Conservation (phyloP, 202 grass and related monocot species). For the Hordeum pubiflorum region DNA sequence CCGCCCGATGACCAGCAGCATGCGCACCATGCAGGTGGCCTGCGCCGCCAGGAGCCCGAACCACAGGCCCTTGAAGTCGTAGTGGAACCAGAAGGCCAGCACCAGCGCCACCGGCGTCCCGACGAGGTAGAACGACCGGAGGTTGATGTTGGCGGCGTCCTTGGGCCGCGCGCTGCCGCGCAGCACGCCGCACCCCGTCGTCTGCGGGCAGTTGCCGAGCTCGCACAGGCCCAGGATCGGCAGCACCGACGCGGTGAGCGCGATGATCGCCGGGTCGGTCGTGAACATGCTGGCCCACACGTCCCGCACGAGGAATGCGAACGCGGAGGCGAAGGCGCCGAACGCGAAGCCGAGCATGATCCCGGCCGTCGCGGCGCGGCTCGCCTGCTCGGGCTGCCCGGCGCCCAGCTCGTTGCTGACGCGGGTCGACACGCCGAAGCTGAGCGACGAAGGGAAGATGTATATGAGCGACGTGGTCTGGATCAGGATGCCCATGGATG, state of each 20-base stretch:
- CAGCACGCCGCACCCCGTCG: constrained; percentile 78
- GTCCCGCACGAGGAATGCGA: constrained; percentile 57
- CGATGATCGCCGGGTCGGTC: constrained; percentile 56
- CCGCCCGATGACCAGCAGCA: constrained; percentile 46
- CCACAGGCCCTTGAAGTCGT: constrained; percentile 81
- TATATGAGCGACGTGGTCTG: constrained; percentile 95
- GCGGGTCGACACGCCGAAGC: constrained; percentile 83
- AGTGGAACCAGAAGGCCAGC: constrained; percentile 50
- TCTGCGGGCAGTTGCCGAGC: constrained; percentile 93
- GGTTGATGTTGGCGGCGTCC: constrained; percentile 76
- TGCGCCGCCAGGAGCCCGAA: constrained; percentile 78
- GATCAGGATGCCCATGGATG: constrained; percentile 89
- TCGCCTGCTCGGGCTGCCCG: constrained; percentile 48
- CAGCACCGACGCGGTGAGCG: constrained; percentile 63
- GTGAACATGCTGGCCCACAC: constrained; percentile 88
- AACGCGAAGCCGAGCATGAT: constrained; percentile 56
- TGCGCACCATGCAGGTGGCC: constrained; percentile 67
- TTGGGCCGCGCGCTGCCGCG: constrained; percentile 81
- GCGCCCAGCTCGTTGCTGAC: constrained; percentile 88
- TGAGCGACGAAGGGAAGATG: constrained; percentile 90
- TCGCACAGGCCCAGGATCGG: constrained; percentile 79
- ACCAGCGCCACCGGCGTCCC: constrained; percentile 78
- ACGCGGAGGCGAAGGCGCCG: constrained; percentile 53
- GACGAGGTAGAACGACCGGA: constrained; percentile 70
- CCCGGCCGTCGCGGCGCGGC: constrained; percentile 55